Percentiles rank a stretch among this genome's conserved stretches.
Conservation (phyloP, 768 basidiomycete species). For the Trametes villosa region DNA sequence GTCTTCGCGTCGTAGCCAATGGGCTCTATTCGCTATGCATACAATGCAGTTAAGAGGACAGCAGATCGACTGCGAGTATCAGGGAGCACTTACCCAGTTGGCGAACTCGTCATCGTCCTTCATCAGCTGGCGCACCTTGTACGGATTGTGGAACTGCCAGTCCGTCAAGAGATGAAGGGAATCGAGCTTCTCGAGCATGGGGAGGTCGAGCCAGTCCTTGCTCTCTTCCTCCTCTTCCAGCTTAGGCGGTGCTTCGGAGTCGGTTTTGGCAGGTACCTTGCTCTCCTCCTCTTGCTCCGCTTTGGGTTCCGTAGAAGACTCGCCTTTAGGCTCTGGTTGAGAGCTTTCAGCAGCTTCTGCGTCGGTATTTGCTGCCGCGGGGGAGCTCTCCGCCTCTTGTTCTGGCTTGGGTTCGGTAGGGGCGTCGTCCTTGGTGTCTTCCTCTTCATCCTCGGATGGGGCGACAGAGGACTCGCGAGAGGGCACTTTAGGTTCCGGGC, state of each 20-base stretch:
- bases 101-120: conserved; percentile 78
- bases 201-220: conserved; percentile 71
- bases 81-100: conserved; percentile 62
- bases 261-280: neutral
- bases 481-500: conserved; percentile 51
- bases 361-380: neutral
- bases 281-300: conserved; percentile 14
- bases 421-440: conserved; percentile 22
- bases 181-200: conserved; percentile 74
- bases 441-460: conserved; percentile 19
- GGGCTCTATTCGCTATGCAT: conserved; percentile 74
- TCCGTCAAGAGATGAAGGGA: conserved; percentile 74
- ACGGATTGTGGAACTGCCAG: conserved; percentile 87
- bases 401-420: neutral
- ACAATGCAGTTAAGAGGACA: neutral
- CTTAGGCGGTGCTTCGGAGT: conserved; percentile 7
- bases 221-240: conserved; percentile 41
- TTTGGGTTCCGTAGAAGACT: conserved; percentile 1
- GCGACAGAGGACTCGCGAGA: conserved; percentile 30
- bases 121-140: conserved; percentile 71
- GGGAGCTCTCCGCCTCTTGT: neutral
- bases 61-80: neutral
- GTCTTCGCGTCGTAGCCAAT: conserved; percentile 80
- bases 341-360: neutral
- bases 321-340: neutral